These are phyloP conservation scores for Brassica hybrid DNA, from an alignment of 441 rosid genomes.

Conservation along the genomic window DNA sequence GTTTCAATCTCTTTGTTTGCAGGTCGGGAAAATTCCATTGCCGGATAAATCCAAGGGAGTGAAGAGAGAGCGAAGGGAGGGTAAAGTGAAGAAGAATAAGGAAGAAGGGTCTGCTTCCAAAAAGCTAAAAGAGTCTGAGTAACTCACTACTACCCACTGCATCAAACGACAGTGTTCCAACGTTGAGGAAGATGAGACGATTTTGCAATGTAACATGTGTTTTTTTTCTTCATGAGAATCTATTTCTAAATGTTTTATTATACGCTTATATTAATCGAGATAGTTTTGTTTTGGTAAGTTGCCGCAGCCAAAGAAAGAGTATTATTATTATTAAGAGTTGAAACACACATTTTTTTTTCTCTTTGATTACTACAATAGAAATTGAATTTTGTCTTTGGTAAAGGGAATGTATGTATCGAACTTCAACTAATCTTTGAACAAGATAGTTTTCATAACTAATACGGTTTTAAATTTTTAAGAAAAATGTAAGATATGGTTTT, in stretches of 20 bases:
- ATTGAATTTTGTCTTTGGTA: too few species aligned
- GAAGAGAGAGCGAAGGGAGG: slow-evolving; percentile 92
- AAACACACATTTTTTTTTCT: too few species aligned
- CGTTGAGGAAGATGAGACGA: slow-evolving; percentile 8
- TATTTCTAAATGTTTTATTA: slow-evolving; percentile 10
- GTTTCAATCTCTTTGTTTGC: slow-evolving; percentile 15
- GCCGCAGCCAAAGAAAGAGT: background rate
- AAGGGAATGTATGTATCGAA: too few species aligned
- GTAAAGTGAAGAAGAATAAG: slow-evolving; percentile 55
- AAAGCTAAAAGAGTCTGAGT: slow-evolving; percentile 59
- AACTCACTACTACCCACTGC: slow-evolving; percentile 13
- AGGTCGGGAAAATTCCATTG: slow-evolving; percentile 70
- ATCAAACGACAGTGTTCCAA: slow-evolving; percentile 7
- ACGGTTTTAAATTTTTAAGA: background rate
- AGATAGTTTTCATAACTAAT: background rate
- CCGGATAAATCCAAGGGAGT: slow-evolving; percentile 81
- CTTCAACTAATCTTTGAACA: background rate
- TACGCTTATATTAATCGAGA: slow-evolving; percentile 22
- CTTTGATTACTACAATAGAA: too few species aligned
- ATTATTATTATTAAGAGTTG: too few species aligned
- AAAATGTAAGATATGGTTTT: background rate
- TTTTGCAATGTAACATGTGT: slow-evolving; percentile 28
- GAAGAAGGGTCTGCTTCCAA: slow-evolving; percentile 51
- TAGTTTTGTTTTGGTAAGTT: background rate
- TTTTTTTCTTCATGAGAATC: background rate